Conservation (phyloP, 768 basidiomycete species). For the Mycena crocata region DNA sequence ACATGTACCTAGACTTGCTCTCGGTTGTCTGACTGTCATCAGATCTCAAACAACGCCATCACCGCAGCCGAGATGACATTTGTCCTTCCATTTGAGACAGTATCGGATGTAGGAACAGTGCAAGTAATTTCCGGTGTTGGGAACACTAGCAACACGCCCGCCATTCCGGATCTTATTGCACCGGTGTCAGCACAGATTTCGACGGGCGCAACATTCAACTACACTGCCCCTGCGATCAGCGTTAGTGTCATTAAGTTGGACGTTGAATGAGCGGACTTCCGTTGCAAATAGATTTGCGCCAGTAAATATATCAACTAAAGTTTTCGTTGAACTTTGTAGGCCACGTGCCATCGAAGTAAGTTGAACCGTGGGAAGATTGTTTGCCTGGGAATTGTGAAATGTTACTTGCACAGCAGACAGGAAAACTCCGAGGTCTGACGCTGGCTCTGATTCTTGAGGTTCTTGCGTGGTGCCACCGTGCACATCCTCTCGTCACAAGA, state of each 20-base stretch:
- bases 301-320: too few species aligned
- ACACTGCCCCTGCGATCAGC: constrained; percentile 62
- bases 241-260: constrained; percentile 53
- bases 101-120: constrained; percentile 55
- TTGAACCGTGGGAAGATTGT: too few species aligned
- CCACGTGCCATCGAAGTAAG: too few species aligned
- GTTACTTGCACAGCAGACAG: background rate
- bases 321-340: too few species aligned
- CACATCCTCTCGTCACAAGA: constrained; percentile 11
- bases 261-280: constrained; percentile 32
- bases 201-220: constrained; percentile 64
- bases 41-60: constrained; percentile 66
- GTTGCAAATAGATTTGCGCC: background rate
- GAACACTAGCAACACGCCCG: constrained; percentile 67
- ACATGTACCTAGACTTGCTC: background rate
- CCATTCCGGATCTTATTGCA: constrained; percentile 56
- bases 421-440: background rate
- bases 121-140: constrained; percentile 61
- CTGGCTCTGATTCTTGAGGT: background rate
- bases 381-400: too few species aligned
- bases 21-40: background rate
- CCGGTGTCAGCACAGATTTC: constrained; percentile 58
- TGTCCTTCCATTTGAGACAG: constrained; percentile 62
- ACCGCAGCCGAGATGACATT: constrained; percentile 59
- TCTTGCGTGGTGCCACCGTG: background rate